Conservation (phyloP, 441 rosid species). For the Croton setiger region DNA sequence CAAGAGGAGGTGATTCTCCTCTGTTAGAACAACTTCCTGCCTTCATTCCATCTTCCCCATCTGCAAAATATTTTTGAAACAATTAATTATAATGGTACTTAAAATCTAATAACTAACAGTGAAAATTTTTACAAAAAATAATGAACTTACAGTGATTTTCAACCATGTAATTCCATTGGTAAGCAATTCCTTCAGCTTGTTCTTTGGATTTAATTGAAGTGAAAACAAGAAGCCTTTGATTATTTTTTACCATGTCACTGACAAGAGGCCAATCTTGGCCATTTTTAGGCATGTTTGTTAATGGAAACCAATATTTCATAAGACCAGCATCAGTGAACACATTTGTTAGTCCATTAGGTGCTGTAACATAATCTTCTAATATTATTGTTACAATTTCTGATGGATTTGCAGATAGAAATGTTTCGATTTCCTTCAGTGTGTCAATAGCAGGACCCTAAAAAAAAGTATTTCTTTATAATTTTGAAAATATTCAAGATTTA, state of each 20-base stretch:
- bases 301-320: slow-evolving; percentile 78
- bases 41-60: slow-evolving; percentile 7
- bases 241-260: slow-evolving; percentile 64
- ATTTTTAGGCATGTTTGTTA: slow-evolving; percentile 57
- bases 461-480: too few relatives aligned
- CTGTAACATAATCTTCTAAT: slow-evolving; percentile 76
- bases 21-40: slow-evolving; percentile 7
- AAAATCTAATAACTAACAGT: not conserved
- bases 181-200: slow-evolving; percentile 44
- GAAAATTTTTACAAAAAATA: not conserved
- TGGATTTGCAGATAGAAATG: slow-evolving; percentile 61
- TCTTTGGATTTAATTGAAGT: slow-evolving; percentile 70
- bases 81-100: not conserved
- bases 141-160: slow-evolving; percentile 7
- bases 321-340: slow-evolving; percentile 68
- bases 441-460: slow-evolving; percentile 66
- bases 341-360: slow-evolving; percentile 62
- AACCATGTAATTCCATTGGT: slow-evolving; percentile 11
- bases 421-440: slow-evolving; percentile 59
- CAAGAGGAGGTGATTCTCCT: slow-evolving; percentile 11
- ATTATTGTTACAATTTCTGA: slow-evolving; percentile 66
- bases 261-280: slow-evolving; percentile 87
- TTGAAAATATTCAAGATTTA: too few relatives aligned
- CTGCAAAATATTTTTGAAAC: not conserved
- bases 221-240: slow-evolving; percentile 73